Percentiles rank a stretch among this genome's conserved stretches.
Conservation (phyloP, 1,284 basidiomycete genomes). For the Cystobasidium pallidum region DNA sequence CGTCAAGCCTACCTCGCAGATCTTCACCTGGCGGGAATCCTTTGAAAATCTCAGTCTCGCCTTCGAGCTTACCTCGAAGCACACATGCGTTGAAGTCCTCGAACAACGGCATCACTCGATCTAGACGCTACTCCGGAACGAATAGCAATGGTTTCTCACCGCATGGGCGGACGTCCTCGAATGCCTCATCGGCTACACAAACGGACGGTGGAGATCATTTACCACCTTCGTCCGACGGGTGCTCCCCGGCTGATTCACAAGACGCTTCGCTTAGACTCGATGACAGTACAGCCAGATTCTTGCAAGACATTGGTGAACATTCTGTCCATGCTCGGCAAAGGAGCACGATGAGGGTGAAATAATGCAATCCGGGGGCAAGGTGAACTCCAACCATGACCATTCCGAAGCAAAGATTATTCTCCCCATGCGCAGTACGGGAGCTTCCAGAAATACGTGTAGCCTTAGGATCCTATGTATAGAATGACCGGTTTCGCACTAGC, state of each 20-base stretch:
- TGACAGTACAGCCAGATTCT: constrained; percentile 34
- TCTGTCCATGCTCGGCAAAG: constrained; percentile 17
- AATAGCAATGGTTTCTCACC: constrained; percentile 11
- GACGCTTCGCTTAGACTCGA: constrained; percentile 36
- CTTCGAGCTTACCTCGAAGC: neutral
- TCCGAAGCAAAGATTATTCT: too few species aligned
- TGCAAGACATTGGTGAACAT: constrained; percentile 34
- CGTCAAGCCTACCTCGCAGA: constrained; percentile 2
- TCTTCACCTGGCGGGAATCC: constrained; percentile 1
- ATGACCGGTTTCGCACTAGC: too few species aligned
- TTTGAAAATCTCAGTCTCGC: neutral
- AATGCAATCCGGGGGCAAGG: neutral
- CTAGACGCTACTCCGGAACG: constrained; percentile 15
- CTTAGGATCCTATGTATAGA: too few species aligned
- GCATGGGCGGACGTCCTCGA: constrained; percentile 26
- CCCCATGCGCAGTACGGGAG: too few species aligned
- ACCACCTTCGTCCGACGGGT: constrained; percentile 34
- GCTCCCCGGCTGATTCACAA: constrained; percentile 29
- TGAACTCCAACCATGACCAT: too few species aligned
- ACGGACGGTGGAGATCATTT: constrained; percentile 39
- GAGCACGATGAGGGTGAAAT: constrained; percentile 2
- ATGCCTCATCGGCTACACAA: constrained; percentile 31
- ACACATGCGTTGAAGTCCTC: neutral
- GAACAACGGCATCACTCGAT: neutral
- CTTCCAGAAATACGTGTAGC: too few species aligned